phyloP scores from a whole-genome alignment of 2,329 filamentous ascomycete genomes.

The Fusarium pseudograminearum region DNA sequence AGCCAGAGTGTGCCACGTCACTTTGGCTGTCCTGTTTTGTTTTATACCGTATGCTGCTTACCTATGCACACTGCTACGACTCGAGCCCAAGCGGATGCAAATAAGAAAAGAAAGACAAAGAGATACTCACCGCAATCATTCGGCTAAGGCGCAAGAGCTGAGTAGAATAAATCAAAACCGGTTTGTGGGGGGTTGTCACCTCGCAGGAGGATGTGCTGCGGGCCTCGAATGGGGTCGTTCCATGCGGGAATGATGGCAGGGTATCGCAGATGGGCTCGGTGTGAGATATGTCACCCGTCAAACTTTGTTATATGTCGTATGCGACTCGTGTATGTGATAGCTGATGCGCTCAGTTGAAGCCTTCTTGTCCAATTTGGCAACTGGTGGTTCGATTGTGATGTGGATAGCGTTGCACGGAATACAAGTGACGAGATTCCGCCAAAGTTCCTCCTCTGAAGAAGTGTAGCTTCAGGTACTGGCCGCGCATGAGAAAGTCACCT shows the following conservation, averaged over 20 bases:
- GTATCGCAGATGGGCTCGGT: constrained; percentile 1
- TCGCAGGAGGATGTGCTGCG: constrained; percentile 35
- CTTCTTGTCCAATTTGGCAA: constrained; percentile 30
- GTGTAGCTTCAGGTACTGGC: constrained; percentile 11
- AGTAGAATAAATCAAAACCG: constrained; percentile 34
- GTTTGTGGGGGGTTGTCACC: constrained; percentile 37
- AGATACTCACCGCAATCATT: constrained; percentile 22
- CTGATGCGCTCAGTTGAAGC: constrained; percentile 5
- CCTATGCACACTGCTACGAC: background rate
- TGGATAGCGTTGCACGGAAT: constrained; percentile 7
- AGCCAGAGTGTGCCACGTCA: constrained; percentile 28
- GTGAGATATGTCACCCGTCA: constrained; percentile 16
- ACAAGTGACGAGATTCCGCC: constrained; percentile 5
- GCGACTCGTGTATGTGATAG: constrained; percentile 22
- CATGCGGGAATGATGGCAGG: constrained; percentile 11
- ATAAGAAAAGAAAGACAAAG: background rate
- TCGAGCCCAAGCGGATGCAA: background rate
- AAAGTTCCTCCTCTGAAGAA: background rate
- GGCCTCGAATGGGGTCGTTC: constrained; percentile 33
- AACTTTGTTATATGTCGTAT: constrained; percentile 12
- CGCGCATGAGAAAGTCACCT: constrained; percentile 13
- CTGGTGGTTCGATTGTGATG: constrained; percentile 38
- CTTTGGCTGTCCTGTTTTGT: constrained; percentile 15
- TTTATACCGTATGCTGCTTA: background rate
- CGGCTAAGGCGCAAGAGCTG: constrained; percentile 16